Conservation (phyloP, 192 early-diverging fungal species). For the Glomus cerebriforme region DNA sequence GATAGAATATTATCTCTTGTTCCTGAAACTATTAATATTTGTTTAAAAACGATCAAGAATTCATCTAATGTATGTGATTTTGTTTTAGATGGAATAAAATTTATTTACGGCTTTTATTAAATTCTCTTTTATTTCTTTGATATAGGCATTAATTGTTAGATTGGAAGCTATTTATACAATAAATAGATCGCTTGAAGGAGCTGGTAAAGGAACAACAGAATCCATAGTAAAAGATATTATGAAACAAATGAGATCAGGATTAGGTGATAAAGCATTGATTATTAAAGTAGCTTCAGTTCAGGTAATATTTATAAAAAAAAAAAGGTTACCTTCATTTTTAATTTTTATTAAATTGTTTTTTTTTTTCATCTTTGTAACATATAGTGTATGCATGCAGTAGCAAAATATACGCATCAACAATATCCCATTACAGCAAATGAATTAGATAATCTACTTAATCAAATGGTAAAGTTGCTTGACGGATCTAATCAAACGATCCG, state of each 20-base stretch:
- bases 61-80: conserved; percentile 48
- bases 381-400: conserved; percentile 18
- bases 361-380: neutral
- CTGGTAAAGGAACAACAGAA: conserved; percentile 73
- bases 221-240: conserved; percentile 69
- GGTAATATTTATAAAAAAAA: conserved; percentile 43
- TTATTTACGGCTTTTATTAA: neutral
- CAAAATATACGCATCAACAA: conserved; percentile 38
- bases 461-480: conserved; percentile 45
- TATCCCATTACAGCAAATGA: conserved; percentile 45
- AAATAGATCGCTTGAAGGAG: conserved; percentile 65
- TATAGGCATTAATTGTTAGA: conserved; percentile 60
- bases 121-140: conserved; percentile 11
- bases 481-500: conserved; percentile 43
- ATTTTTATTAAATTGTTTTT: neutral
- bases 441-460: conserved; percentile 34
- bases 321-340: neutral
- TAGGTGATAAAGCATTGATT: conserved; percentile 73
- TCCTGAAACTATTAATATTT: conserved; percentile 60
- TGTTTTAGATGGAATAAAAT: neutral
- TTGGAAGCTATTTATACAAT: conserved; percentile 72
- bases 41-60: conserved; percentile 68
- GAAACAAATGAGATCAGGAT: conserved; percentile 61
- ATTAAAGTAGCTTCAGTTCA: conserved; percentile 66
- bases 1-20: conserved; percentile 72